phyloP scores from a whole-genome alignment of 2,329 filamentous ascomycete species.

The Apiospora pterosperma region DNA sequence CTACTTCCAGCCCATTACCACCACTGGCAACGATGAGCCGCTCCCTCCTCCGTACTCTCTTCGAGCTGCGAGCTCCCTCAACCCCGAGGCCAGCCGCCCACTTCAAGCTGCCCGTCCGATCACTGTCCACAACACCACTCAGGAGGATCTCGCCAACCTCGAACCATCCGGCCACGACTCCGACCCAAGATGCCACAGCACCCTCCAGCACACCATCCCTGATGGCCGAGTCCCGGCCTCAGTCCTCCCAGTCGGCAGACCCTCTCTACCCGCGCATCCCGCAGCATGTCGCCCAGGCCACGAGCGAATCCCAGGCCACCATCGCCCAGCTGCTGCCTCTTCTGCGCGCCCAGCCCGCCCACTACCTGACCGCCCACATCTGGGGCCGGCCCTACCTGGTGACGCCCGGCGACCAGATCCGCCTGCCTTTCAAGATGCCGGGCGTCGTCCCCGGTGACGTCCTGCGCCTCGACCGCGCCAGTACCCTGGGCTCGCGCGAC shows the following conservation, averaged over 20 bases:
- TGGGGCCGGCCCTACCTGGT: slow-evolving; percentile 78
- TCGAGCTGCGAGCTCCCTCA: slow-evolving; percentile 53
- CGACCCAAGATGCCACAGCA: slow-evolving; percentile 9
- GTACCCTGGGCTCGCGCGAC: slow-evolving; percentile 78
- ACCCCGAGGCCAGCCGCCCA: slow-evolving; percentile 42
- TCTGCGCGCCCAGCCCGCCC: slow-evolving; percentile 66
- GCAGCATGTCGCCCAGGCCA: slow-evolving; percentile 20
- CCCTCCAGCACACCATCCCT: neutral
- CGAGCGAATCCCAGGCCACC: slow-evolving; percentile 50
- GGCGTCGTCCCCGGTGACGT: slow-evolving; percentile 77
- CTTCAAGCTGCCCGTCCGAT: slow-evolving; percentile 17
- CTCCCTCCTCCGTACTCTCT: slow-evolving; percentile 59
- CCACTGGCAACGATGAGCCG: slow-evolving; percentile 45
- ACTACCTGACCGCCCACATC: slow-evolving; percentile 79
- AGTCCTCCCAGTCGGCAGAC: neutral
- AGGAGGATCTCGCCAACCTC: neutral
- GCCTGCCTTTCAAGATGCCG: slow-evolving; percentile 77
- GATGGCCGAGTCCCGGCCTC: slow-evolving; percentile 5
- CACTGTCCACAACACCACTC: slow-evolving; percentile 20
- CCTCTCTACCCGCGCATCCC: slow-evolving; percentile 10
- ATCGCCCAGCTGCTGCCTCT: slow-evolving; percentile 59
- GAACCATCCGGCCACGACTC: slow-evolving; percentile 6
- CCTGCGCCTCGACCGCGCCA: slow-evolving; percentile 82
- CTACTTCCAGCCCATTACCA: neutral
- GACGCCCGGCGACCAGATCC: slow-evolving; percentile 70